Base-by-base conservation (phyloP, 345 rosid genomes). In the Pistacia integerrima region DNA sequence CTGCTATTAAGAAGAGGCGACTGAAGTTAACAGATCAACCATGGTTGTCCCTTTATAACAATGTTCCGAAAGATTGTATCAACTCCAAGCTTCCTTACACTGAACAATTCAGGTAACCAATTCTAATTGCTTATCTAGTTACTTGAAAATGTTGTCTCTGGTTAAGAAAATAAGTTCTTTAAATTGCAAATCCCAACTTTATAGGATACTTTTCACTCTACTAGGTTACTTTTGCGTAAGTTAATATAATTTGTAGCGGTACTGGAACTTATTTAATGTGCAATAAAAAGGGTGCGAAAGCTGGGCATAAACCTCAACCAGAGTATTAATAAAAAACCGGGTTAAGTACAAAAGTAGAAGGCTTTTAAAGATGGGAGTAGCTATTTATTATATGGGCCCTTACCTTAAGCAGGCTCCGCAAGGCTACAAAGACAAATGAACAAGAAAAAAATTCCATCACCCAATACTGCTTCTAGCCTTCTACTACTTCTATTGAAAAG, bases 1-100 rank as follows among this genome's bases (percentile, higher is more conserved):
- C 87, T 4, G 92, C 98, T 2, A 33, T 76, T 80, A 83, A 80
- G 85, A 94, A 94, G 75, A 82, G 92, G 67, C 73, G 80, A 28
- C 44, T 90, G 30, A 82, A 79, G 72, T 82, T 76, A 7, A 84
- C 85, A 17, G 87, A 87, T 30, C 84, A 85, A 57, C 91, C 90
- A 11, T 68, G 84, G 78, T 70, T 49, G 41, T 52, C 76, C 6
- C 87, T 85, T 48, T 78, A 76, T 69, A 80, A 82, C 63, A 71
- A 83, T 51, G 17, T 80, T 73, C 81, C 85, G 0, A 64, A 79
- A 55, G 69, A 16, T 30, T 71, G 83, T 6, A 78, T 83, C 62
- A 83, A 85, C 75, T 44, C 84, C 72, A 76, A 82, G 78, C 88
- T 89, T 69, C 66, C 85, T 57, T 79, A 69, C 69, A 80, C 87